These are phyloP conservation scores for Stagonosporopsis rhizophila DNA, from an alignment of 2,329 filamentous ascomycete genomes.

Conservation along the genomic window DNA sequence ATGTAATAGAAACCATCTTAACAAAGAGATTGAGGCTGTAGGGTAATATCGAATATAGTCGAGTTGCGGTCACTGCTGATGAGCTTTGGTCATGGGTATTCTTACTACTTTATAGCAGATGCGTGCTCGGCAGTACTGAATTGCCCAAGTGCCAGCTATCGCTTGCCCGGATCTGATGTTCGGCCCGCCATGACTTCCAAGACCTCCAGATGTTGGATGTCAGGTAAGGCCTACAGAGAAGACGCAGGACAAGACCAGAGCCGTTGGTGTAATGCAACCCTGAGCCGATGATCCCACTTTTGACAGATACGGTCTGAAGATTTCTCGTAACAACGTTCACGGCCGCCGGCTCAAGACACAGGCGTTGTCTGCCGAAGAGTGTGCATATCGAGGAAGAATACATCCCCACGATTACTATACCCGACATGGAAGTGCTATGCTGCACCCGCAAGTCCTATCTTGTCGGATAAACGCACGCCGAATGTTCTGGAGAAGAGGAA, in stretches of 20 bases:
- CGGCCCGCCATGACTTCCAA: conserved; percentile 29
- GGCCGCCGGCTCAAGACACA: conserved; percentile 15
- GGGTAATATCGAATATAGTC: neutral
- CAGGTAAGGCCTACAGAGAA: conserved; percentile 8
- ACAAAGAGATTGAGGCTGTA: neutral
- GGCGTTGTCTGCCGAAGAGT: neutral
- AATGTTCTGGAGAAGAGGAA: conserved; percentile 9
- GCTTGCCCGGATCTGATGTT: neutral
- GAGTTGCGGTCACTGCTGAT: neutral
- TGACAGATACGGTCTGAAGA: conserved; percentile 13
- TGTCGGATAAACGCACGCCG: conserved; percentile 10
- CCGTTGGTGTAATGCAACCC: conserved; percentile 5
- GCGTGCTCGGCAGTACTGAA: too few relatives aligned
- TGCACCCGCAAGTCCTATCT: conserved; percentile 15
- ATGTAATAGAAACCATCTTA: conserved; percentile 33
- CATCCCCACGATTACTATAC: conserved; percentile 10
- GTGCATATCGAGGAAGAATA: conserved; percentile 1
- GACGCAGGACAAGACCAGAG: conserved; percentile 4
- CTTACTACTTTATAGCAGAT: neutral
- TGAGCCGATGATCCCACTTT: conserved; percentile 2
- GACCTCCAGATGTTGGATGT: conserved; percentile 7
- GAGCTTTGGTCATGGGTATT: too few relatives aligned
- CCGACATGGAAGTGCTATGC: conserved; percentile 7
- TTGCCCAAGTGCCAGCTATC: neutral
- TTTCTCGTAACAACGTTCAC: conserved; percentile 21